A percentile compares a stretch with the other conserved stretches of the same genome.
phyloP scores from a whole-genome alignment of 129 eudicot genomes.

The Apium graveolens region DNA sequence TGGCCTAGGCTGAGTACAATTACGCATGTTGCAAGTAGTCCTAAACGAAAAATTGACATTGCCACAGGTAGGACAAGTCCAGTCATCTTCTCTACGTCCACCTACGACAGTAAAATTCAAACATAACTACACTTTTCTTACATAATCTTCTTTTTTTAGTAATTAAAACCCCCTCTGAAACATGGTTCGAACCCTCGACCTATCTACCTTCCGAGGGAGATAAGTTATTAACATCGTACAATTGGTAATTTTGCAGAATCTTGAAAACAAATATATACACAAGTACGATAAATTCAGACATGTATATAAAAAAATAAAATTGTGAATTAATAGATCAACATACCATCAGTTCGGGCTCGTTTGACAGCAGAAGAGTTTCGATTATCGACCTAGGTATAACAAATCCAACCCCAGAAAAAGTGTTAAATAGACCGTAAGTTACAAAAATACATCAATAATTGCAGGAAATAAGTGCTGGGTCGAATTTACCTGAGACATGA shows the following conservation, averaged over 20 bases:
- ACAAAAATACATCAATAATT: too few relatives aligned
- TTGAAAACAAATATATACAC: neutral
- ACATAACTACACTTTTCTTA: neutral
- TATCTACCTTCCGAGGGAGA: too few relatives aligned
- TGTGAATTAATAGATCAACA: neutral
- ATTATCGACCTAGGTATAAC: conserved; percentile 54
- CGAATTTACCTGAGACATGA: too few relatives aligned
- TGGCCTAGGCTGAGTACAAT: conserved; percentile 91
- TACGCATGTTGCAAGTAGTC: conserved; percentile 94
- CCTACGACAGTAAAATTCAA: conserved; percentile 30
- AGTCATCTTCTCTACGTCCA: conserved; percentile 94
- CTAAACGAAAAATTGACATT: conserved; percentile 93
- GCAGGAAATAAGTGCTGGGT: too few relatives aligned
- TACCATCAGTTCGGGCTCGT: conserved; percentile 96
- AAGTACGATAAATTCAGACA: neutral
- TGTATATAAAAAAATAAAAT: neutral
- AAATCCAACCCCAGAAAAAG: too few relatives aligned
- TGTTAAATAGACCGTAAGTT: too few relatives aligned
- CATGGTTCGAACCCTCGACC: too few relatives aligned
- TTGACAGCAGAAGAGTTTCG: conserved; percentile 77
- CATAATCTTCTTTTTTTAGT: too few relatives aligned
- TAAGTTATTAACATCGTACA: too few relatives aligned
- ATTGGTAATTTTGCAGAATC: neutral
- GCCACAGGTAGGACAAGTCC: conserved; percentile 98
- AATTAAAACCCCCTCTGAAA: neutral